phyloP scores from a whole-genome alignment of 148 eudicot species.

The Mesembryanthemum crystallinum region DNA sequence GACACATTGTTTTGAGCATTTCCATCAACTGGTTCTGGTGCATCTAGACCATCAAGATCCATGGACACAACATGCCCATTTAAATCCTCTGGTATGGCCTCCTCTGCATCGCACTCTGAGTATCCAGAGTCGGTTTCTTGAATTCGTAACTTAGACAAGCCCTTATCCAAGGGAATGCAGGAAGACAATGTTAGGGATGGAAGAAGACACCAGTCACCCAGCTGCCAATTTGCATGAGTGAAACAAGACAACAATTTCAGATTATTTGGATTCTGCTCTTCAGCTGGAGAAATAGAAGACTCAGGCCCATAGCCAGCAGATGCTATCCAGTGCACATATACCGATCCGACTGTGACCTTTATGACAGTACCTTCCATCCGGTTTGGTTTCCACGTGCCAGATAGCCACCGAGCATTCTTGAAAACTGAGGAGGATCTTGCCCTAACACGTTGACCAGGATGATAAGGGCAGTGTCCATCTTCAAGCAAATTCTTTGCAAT shows the following conservation, averaged over 20 bases:
- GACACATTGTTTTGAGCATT: conserved; percentile 33
- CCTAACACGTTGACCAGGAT: conserved; percentile 92
- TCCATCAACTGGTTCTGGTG: conserved; percentile 33
- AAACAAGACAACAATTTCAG: conserved; percentile 79
- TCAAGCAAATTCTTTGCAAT: conserved; percentile 60
- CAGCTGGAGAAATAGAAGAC: conserved; percentile 78
- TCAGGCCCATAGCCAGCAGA: conserved; percentile 95
- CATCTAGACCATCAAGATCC: conserved; percentile 39
- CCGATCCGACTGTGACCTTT: conserved; percentile 76
- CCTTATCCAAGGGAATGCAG: conserved; percentile 42
- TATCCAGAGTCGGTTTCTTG: conserved; percentile 36
- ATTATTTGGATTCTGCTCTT: conserved; percentile 88
- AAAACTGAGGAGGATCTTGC: conserved; percentile 86
- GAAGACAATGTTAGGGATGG: conserved; percentile 46
- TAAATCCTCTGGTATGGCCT: conserved; percentile 40
- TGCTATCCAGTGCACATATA: conserved; percentile 90
- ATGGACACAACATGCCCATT: conserved; percentile 38
- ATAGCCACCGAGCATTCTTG: conserved; percentile 74
- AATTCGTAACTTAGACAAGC: conserved; percentile 43
- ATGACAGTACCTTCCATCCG: conserved; percentile 82
- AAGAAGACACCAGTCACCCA: conserved; percentile 92
- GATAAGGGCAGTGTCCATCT: conserved; percentile 87
- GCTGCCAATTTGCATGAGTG: conserved; percentile 87
- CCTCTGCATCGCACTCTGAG: conserved; percentile 42
- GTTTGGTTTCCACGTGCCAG: conserved; percentile 82